phyloP scores from a whole-genome alignment of 768 basidiomycete genomes.

The Termitomyces sp. region DNA sequence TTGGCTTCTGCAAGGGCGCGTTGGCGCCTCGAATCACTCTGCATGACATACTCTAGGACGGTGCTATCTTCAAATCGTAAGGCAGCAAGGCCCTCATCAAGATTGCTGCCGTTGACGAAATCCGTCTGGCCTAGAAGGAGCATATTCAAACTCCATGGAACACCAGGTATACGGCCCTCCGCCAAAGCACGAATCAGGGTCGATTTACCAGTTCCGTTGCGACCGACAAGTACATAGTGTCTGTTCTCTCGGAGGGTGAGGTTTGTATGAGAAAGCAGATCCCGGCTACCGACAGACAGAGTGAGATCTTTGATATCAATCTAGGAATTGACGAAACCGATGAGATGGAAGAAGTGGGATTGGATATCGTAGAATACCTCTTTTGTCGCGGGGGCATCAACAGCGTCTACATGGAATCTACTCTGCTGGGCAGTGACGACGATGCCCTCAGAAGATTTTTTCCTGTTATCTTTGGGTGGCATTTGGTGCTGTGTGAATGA shows the following conservation, averaged over 20 bases:
- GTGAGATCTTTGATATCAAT: constrained; percentile 53
- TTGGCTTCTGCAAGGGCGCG: constrained; percentile 24
- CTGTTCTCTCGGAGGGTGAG: constrained; percentile 47
- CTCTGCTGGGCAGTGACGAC: constrained; percentile 42
- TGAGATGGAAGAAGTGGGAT: background rate
- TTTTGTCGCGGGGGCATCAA: constrained; percentile 26
- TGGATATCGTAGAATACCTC: constrained; percentile 10
- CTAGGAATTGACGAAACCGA: constrained; percentile 1
- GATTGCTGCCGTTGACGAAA: constrained; percentile 15
- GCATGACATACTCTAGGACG: constrained; percentile 36
- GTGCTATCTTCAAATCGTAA: constrained; percentile 15
- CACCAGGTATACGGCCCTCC: constrained; percentile 42
- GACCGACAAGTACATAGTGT: constrained; percentile 49
- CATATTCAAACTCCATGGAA: constrained; percentile 37
- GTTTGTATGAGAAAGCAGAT: constrained; percentile 47
- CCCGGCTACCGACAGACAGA: constrained; percentile 44
- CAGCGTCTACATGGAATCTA: constrained; percentile 44
- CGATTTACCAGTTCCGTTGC: constrained; percentile 54
- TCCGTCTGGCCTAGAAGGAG: constrained; percentile 39
- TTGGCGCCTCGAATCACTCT: constrained; percentile 34
- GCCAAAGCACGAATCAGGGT: constrained; percentile 36
- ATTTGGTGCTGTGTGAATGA: background rate
- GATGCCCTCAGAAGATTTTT: constrained; percentile 15
- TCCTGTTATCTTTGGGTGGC: constrained; percentile 13
- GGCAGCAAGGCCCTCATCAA: constrained; percentile 15